Base-by-base conservation (phyloP, 331 rosid genomes). In the Malus hybrid region DNA sequence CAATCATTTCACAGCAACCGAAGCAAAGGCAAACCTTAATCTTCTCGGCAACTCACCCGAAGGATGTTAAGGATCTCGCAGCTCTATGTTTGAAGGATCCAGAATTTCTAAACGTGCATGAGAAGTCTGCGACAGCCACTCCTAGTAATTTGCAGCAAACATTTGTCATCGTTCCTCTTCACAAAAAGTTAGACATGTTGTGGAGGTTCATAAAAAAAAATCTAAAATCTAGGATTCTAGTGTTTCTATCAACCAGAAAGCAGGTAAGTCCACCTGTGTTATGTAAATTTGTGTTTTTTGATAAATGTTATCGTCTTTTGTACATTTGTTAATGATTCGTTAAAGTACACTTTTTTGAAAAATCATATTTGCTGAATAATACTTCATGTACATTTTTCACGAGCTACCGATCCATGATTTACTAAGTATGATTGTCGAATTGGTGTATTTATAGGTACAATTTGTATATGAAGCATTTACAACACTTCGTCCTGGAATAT, bases 191-290 rank as follows among this genome's bases (percentile, higher is more conserved):
- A 70, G 93, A 93, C 74, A 83, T 93, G 98, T 44, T 93, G 73
- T 91, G 97, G 98, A 93, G 95, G 85, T 93, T 93, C 86, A 82
- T 91, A 79, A 93, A 91, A 88, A 88, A 90, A 3, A 96, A 93
- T 82, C 95, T 88, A 71, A 92, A 88, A 72, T 88, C 93, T 29
- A 91, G 80, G 80, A 86, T 75, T 74, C 75, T 93, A 29, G 98
- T 93, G 80, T 93, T 93, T 77, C 90, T 93, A 73, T 90, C 97
- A 19, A 93, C 87, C 65, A 81, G 98, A 71, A 93, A 91, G 72
- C 98, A 93, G 96, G 98, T 28, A 28, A 28, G 29, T 28, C 29
- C 3, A 28, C 29, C 29, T 28, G 29, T 28, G 29, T 28, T 28
- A 28, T 2, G 29, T 28, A 0, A 28, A 2, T 28, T 28, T 28